Base-by-base conservation (phyloP, 2,329 filamentous ascomycete genomes). In the Fusarium dlaminii region DNA sequence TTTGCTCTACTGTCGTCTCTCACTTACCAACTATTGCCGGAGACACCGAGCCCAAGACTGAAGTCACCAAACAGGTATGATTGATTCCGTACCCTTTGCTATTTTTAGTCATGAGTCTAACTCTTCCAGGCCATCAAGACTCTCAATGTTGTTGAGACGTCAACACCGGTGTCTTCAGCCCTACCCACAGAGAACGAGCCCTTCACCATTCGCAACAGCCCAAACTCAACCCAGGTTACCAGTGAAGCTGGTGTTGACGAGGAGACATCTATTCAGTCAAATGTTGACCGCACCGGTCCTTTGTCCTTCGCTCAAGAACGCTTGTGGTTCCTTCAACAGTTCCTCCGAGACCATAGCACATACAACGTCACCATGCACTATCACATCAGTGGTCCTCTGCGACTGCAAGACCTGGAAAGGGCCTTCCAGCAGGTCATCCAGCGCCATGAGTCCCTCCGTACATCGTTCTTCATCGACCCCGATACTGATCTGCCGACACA, bases 321-420 rank as follows among this genome's bases (percentile, higher is more conserved):
- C 11, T 45, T 71, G 15, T 71, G 68, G 68, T 71, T 69, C 12
- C 51, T 69, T 8, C 39, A 54, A 5, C 65, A 69, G 13, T 52
- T 61, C 15, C 40, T 71, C 1, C 49, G 60, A 8, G 57, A 69
- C 18, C 36, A 24, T 3, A 64, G 43, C 15, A 65, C 68, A 3
- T 37, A 51, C 32, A 65, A 61, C 11, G 56, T 45, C 45, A 65
- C 62, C 8, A 61, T 61, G 45, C 46, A 39, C 18, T 61, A 61
- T 22, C 46, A 37, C 4, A 65, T 65, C 27, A 51, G 39, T 8
- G 62, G 62, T 18, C 45, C 56, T 24, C 30, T 71, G 5, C 39
- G 45, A 27, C 11, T 66, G 9, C 24, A 48, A 5, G 48, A 49
- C 8, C 61, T 71, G 1, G 45, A 56, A 4, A 39, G 13, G 14